These are phyloP conservation scores for Vachellia pachyceras DNA, from an alignment of 306 rosid genomes.

Conservation along the genomic window DNA sequence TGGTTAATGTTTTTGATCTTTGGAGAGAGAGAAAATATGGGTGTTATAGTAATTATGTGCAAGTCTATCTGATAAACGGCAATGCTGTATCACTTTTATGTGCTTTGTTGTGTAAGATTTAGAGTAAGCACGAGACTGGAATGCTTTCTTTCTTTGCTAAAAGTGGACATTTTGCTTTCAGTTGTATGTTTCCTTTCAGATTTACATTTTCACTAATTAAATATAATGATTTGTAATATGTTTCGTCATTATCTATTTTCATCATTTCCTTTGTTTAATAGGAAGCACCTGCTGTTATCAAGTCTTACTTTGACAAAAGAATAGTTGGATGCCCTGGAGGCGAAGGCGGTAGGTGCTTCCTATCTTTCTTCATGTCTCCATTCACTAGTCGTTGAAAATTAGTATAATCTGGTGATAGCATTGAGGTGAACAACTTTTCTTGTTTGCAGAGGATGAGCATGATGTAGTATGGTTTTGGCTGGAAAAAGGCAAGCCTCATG, in stretches of 20 bases:
- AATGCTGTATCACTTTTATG: constrained; percentile 3
- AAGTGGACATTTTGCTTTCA: constrained; percentile 11
- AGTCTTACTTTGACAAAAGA: constrained; percentile 78
- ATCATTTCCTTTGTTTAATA: constrained; percentile 40
- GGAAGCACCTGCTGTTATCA: constrained; percentile 92
- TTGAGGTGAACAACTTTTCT: constrained; percentile 27
- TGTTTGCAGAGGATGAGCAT: constrained; percentile 88
- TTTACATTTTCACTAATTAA: not conserved
- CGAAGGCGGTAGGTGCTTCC: constrained; percentile 77
- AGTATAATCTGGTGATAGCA: not conserved
- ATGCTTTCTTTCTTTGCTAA: not conserved
- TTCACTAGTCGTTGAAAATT: constrained; percentile 24
- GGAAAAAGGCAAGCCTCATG: constrained; percentile 80
- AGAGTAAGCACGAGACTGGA: not conserved
- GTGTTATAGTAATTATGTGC: not conserved
- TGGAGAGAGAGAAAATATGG: too few species aligned
- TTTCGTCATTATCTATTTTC: constrained; percentile 14
- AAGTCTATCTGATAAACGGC: constrained; percentile 6
- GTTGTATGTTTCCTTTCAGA: not conserved
- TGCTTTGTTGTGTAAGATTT: constrained; percentile 4
- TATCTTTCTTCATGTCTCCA: constrained; percentile 9
- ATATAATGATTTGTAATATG: constrained; percentile 1
- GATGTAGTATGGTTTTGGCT: constrained; percentile 99
- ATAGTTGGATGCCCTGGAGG: constrained; percentile 97
- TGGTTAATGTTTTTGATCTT: too few species aligned